Percentiles rank a stretch among this genome's conserved stretches.
These are phyloP conservation scores for Dictyostelium capitatum DNA, from an alignment of 78 protist species.

Conservation along the genomic window DNA sequence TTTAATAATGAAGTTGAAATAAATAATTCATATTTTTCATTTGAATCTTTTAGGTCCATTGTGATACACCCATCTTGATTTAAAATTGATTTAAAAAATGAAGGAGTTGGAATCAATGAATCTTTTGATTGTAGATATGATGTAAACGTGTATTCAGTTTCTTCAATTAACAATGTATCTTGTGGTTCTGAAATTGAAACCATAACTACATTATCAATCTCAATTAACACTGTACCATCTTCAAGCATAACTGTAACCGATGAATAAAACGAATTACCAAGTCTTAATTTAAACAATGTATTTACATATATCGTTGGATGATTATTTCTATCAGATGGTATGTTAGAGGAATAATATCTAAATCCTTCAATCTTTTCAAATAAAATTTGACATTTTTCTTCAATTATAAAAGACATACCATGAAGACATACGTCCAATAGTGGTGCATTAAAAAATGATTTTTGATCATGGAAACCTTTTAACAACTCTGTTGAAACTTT, in stretches of 20 bases:
- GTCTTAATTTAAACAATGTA: too few species aligned
- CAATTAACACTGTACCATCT: neutral
- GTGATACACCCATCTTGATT: neutral
- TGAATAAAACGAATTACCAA: too few species aligned
- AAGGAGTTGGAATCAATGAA: too few species aligned
- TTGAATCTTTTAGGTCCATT: neutral
- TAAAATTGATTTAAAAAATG: neutral
- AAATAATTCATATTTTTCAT: neutral
- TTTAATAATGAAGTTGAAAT: neutral
- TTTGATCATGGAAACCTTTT: too few species aligned
- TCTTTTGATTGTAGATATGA: too few species aligned
- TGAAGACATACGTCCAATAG: neutral
- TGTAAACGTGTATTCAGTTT: too few species aligned
- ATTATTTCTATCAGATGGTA: neutral
- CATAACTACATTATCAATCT: neutral
- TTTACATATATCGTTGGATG: neutral
- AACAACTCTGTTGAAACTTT: too few species aligned
- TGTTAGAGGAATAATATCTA: neutral
- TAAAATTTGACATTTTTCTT: constrained; percentile 29
- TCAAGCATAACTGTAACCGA: neutral
- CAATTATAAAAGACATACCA: constrained; percentile 8
- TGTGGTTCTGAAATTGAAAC: neutral
- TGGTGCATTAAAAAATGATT: too few species aligned
- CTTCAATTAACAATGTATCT: too few species aligned
- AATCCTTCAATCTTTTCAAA: constrained; percentile 50